These are phyloP conservation scores for Pseudogymnoascus sp. DNA, from an alignment of 2,329 filamentous ascomycete species.

Conservation along the genomic window DNA sequence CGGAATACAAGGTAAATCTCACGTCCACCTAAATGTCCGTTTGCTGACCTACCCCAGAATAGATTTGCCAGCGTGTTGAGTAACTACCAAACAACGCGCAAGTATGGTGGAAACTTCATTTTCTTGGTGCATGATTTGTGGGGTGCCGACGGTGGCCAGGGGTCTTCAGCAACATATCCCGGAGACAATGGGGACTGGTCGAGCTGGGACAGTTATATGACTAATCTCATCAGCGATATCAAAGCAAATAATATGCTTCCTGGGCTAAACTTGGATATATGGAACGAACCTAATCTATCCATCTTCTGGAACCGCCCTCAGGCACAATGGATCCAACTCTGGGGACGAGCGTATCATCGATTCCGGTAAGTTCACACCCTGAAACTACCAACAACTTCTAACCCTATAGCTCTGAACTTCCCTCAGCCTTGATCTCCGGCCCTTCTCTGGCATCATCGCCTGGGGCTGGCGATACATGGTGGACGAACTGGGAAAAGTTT, in stretches of 20 bases:
- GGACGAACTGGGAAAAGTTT: constrained; percentile 31
- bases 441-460: constrained; percentile 33
- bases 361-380: constrained; percentile 27
- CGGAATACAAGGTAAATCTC: constrained; percentile 26
- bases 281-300: constrained; percentile 44
- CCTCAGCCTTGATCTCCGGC: constrained; percentile 28
- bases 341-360: constrained; percentile 31
- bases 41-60: constrained; percentile 21
- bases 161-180: constrained; percentile 33
- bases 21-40: constrained; percentile 23
- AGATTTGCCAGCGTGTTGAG: constrained; percentile 30
- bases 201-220: constrained; percentile 36
- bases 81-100: constrained; percentile 38
- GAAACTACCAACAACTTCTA: neutral
- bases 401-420: neutral
- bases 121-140: constrained; percentile 40
- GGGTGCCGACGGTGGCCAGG: constrained; percentile 39
- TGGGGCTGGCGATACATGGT: constrained; percentile 32
- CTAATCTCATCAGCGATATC: constrained; percentile 32
- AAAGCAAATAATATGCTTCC: constrained; percentile 32
- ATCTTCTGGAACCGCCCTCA: constrained; percentile 33
- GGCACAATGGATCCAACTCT: constrained; percentile 36
- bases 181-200: constrained; percentile 44
- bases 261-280: constrained; percentile 41
- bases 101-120: constrained; percentile 38